phyloP scores from a whole-genome alignment of 768 basidiomycete species.

The Gymnopilus dilepis region DNA sequence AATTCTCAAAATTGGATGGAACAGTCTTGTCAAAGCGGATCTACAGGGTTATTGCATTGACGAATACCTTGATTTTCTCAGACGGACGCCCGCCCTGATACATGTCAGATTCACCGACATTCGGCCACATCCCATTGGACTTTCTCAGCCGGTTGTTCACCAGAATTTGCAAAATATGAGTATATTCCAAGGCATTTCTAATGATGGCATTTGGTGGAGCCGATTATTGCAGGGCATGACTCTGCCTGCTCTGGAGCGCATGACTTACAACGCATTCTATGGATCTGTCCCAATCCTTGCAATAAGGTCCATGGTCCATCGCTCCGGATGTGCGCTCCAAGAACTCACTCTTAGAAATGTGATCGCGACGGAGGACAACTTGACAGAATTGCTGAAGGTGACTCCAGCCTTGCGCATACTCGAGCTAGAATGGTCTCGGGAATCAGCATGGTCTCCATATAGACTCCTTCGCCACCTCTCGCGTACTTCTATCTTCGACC shows the following conservation, averaged over 20 bases:
- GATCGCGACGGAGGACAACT: neutral
- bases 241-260: neutral
- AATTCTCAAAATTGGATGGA: neutral
- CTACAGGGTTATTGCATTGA: neutral
- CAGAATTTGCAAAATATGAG: neutral
- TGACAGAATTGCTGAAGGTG: neutral
- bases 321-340: neutral
- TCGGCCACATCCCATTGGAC: neutral
- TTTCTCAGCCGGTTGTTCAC: neutral
- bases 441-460: neutral
- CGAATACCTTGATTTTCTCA: neutral
- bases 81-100: neutral
- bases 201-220: no score
- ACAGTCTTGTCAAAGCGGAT: neutral
- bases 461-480: neutral
- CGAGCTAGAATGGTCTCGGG: neutral
- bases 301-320: neutral
- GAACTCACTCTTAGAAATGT: neutral
- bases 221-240: neutral
- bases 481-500: neutral
- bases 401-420: neutral
- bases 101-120: neutral
- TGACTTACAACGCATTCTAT: neutral
- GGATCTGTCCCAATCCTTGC: neutral
- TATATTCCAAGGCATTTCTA: no score